Base-by-base conservation (phyloP, 352 stramenopile genomes). In the Pythium scleroteichum region DNA sequence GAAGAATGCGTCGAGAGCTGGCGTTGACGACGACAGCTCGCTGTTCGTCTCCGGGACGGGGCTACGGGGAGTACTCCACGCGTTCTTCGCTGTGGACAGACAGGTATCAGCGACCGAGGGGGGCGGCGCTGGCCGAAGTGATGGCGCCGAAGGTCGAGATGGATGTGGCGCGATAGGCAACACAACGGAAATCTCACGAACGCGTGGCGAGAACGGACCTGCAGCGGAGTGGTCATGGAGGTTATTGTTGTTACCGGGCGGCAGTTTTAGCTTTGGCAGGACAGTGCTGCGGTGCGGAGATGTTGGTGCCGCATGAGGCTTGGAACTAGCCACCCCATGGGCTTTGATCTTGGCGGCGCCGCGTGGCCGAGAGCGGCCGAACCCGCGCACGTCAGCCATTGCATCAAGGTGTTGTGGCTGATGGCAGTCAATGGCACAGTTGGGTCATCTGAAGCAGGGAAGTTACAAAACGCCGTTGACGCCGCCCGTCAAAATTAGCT, bases 61-160 rank as follows among this genome's bases (percentile, higher is more conserved):
- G 55, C 64, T 76, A n/a, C 81, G 73, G 9, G 78, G 81, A 2
- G 81, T 88, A 44, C 72, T 80, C 81, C 78, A 88, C 5, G 81
- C 78, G 4, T 69, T 44, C 64, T 84, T 89, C 0, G 71, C 56
- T 2, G 56, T n/a, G n/a, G n/a, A n/a, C n/a, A 64, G 2, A 67
- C 62, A 1, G 68, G 33, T 39, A n/a, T 50, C 39, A 62, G 65
- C 7, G 69, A 68, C 1, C 44, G 55, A 53, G 23, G 62, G 32
- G 4, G 42, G 38, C 16, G 64, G 32, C 20, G 61, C 44, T 32
- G 42, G 50, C 22, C 53, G 53, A 29, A 32, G 19, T 10, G 29
- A 17, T 12, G 42, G 44, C 17, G 23, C 23, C 16, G 26, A 33
- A 10, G 57, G 48, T 26, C 47, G 39, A 1, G 49, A 46, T 12